A percentile compares a stretch with the other conserved stretches of the same genome.
Conservation (phyloP, 1,139 yeast genomes). For the Taiozyma onychis region DNA sequence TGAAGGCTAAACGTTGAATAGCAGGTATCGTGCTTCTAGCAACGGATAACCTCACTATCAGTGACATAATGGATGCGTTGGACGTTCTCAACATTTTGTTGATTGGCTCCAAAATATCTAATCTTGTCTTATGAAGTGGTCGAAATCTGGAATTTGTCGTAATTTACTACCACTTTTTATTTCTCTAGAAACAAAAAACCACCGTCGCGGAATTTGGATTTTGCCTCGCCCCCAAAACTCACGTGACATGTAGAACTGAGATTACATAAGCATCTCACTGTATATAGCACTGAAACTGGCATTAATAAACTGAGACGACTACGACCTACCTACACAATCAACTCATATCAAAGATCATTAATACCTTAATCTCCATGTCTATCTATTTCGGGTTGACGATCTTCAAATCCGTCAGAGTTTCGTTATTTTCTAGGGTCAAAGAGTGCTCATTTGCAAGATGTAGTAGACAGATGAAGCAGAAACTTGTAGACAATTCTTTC, state of each 20-base stretch:
- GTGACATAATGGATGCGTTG: background rate
- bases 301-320: too few species aligned
- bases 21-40: slow-evolving; percentile 2
- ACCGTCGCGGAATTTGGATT: background rate
- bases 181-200: background rate
- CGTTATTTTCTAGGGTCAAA: slow-evolving; percentile 52
- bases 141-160: background rate
- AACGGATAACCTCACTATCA: slow-evolving; percentile 3
- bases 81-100: background rate
- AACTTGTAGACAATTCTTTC: slow-evolving; percentile 77
- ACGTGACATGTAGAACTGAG: background rate
- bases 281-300: background rate
- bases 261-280: background rate
- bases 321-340: background rate
- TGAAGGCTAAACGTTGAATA: background rate
- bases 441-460: slow-evolving; percentile 92
- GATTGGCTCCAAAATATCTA: background rate
- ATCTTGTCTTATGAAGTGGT: background rate
- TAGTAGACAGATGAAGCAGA: slow-evolving; percentile 76
- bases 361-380: background rate
- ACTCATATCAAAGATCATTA: background rate
- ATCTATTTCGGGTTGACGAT: background rate
- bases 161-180: background rate
- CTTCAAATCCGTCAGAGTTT: slow-evolving; percentile 48
- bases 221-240: too few species aligned